Base-by-base conservation (phyloP, 306 rosid genomes). In the Dryas alaskensis region DNA sequence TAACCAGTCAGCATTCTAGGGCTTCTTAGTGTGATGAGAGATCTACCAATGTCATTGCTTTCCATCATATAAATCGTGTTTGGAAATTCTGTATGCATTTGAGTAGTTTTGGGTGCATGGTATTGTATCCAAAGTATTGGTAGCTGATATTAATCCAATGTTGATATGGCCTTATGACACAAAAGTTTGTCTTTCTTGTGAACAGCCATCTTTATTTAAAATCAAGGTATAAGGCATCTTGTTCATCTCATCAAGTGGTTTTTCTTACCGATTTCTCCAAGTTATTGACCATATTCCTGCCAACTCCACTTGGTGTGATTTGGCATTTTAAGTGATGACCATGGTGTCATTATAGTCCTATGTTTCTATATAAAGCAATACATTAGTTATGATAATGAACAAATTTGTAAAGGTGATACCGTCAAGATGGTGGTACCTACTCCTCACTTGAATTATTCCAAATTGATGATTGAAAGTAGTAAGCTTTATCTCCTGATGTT, bases 401-500 rank as follows among this genome's bases (percentile, higher is more conserved):
- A 51, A 39, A 51, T 52, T 69, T 52, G 73, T 69, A n/a, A 16
- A 40, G 6, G 27, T 52, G 13, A 31, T 67, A 67, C 46, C 60
- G 50, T 42, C 8, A 63, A 40, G 14, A 42, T 63, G 50, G 68
- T 60, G 67, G 67, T 61, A 16, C 47, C 70, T 10, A 17, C 53
- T 46, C 39, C 61, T 31, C 57, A 17, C 10, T 51, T 16, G 60
- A 67, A 58, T 64, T 3, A 6, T 19, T 63, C n/a, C 54, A 22
- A 46, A 6, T 10, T 43, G 73, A 69, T 51, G 65, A 25, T 37
- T 68, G 48, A 68, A 37, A 31, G 43, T 50, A 8, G 72, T 31
- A 31, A 50, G 60, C 47, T 31, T 37, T 50, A 37, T 67, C 8
- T 16, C 31, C 2, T 0, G 13, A 25, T 50, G 22, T 67, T 31